Base-by-base conservation (phyloP, 306 rosid genomes). In the Malus fusca region DNA sequence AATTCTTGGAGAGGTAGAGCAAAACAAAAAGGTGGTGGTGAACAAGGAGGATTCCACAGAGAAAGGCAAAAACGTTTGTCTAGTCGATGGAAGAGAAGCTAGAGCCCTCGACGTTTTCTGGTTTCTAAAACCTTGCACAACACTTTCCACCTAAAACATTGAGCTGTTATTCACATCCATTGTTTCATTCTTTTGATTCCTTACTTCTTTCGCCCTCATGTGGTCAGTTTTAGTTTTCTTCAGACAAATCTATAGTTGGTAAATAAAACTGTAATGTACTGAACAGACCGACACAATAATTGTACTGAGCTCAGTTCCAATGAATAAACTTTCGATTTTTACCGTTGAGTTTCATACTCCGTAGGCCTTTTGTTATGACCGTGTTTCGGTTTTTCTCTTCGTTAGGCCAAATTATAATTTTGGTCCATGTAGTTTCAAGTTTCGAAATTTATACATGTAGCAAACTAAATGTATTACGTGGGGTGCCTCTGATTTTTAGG, bases 81-180 rank as follows among this genome's bases (percentile, higher is more conserved):
- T 75, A 23, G 88, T 81, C 62, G 96, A 85, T 76, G 89, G 82
- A 72, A 90, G 84, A 85, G 96, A 92, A 84, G 82, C 90, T 68
- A 89, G 81, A 84, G 78, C 91, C 69, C 70, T 92, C 90, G 95
- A 92, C 68, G 85, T 95, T 77, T 86, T 95, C 77, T 95, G 98
- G 98, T 94, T 94, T 86, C 86, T 94, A 40, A 94, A 90, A 88
- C 97, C 98, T 81, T 93, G 98, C 94, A 91, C 97, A 63, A 91
- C 97, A 59, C 75, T 83, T 8, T 86, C 92, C 53, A 62, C 82
- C 82, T 85, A 74, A 83, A 73, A 15, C 4, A 8, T 44, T 53
- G 71, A 72, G 28, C 69, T 26, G 28, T 26, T 26, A 26, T 74
- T 67, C 66, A 52, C 44, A 63, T 73, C 68, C 81, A 87, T 87